Base-by-base conservation (phyloP, 306 rosid species). In the Senna siamea region DNA sequence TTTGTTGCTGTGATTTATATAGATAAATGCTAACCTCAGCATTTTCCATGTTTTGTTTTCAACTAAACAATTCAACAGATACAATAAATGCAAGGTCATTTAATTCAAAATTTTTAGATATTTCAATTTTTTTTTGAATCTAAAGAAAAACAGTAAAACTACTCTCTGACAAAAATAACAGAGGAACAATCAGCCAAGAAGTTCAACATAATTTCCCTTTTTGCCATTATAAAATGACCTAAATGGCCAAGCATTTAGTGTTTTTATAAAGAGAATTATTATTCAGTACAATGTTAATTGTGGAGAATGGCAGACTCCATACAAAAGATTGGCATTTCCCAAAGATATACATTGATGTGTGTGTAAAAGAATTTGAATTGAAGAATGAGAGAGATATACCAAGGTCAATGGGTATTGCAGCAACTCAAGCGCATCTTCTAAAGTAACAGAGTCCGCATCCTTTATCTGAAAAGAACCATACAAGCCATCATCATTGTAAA, bases 401-500 rank as follows among this genome's bases (percentile, higher is more conserved):
- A 95, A 81, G 30, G 96, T 90, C 81, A 85, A 55, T 6, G 99
- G 98, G 83, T 92, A 94, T 64, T 83, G 85, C 64, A 94, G 75
- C 80, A 85, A 62, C 73, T 83, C 88, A 28, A 90, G 75, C 41
- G 97, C 97, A 59, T 75, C 85, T 76, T 88, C 96, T 46, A 89
- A 83, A 12, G 90, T 95, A 72, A 92, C 60, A 41, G 93, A 88
- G 58, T 38, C 66, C 67, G 81, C 83, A 59, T 87, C 83, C 86
- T 92, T 95, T 56, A 92, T 85, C 99, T 94, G 89, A 22, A 85
- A 86, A 64, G 69, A 53, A 72, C 14, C 22, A 78, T 74, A 46
- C 18, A 56, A 30, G 17, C 13, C 72, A 50, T 66, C 50, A 65
- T 60, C 75, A 55, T 15, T 20, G 38, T 15, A 34, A 73, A 52